phyloP scores from a whole-genome alignment of 2,329 filamentous ascomycete genomes.

The Aspergillus terreus region DNA sequence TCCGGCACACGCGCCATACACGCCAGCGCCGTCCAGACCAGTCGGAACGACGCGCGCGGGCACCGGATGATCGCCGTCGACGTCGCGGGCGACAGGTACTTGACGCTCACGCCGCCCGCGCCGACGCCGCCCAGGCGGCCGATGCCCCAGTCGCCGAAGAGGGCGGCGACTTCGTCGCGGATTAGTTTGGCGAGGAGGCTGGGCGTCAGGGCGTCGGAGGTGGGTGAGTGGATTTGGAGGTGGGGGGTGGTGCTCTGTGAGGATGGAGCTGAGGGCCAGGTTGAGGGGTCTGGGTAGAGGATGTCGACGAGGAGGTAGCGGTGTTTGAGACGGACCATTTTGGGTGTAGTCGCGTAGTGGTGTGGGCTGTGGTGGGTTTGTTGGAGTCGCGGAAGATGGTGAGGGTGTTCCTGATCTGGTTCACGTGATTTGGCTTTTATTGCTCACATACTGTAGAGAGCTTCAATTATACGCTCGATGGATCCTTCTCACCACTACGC shows the following conservation, averaged over 20 bases:
- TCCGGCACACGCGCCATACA: constrained; percentile 69
- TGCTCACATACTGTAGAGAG: too few relatives aligned
- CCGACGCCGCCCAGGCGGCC: constrained; percentile 58
- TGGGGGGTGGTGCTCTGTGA: constrained; percentile 22
- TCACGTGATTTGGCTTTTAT: too few relatives aligned
- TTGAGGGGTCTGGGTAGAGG: constrained; percentile 66
- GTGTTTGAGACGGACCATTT: constrained; percentile 94
- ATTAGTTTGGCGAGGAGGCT: constrained; percentile 66
- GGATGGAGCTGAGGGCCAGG: constrained; percentile 32
- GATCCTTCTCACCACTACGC: too few relatives aligned
- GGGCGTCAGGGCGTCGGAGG: constrained; percentile 65
- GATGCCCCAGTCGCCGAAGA: constrained; percentile 87
- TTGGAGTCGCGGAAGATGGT: not conserved
- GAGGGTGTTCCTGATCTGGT: too few relatives aligned
- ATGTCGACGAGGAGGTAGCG: constrained; percentile 95
- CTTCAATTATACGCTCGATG: too few relatives aligned
- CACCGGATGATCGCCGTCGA: constrained; percentile 90
- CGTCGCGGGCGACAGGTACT: constrained; percentile 88
- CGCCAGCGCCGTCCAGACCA: constrained; percentile 86
- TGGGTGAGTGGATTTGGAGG: constrained; percentile 74
- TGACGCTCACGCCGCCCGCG: constrained; percentile 69
- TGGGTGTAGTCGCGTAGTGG: not conserved
- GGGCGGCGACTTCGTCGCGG: constrained; percentile 62
- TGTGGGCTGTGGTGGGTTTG: not conserved
- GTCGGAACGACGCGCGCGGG: constrained; percentile 73